These are phyloP conservation scores for Lasiosphaeris hirsuta DNA, from an alignment of 495 filamentous ascomycete genomes.

Conservation along the genomic window DNA sequence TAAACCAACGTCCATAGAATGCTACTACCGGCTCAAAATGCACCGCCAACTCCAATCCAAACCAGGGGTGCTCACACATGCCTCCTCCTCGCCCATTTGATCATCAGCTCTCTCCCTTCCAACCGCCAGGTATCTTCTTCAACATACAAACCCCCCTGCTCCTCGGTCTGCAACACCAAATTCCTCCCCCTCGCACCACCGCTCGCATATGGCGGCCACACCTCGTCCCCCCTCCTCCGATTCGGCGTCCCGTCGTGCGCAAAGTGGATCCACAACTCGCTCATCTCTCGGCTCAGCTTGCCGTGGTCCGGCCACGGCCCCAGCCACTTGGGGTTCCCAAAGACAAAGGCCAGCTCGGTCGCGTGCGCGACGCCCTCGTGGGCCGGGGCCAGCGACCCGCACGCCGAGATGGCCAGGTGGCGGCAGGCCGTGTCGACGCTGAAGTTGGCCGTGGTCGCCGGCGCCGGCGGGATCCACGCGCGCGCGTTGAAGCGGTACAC, in stretches of 20 bases:
- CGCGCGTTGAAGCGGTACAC: conserved; percentile 35
- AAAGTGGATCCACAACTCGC: conserved; percentile 33
- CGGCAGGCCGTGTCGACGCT: conserved; percentile 3
- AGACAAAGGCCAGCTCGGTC: conserved; percentile 35
- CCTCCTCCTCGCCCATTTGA: conserved; percentile 32
- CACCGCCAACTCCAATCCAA: too few relatives aligned
- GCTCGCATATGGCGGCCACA: conserved; percentile 29
- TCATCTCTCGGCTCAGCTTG: conserved; percentile 26
- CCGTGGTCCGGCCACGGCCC: conserved; percentile 31
- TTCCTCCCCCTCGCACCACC: conserved; percentile 25
- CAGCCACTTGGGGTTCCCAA: conserved; percentile 28
- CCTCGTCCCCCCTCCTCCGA: conserved; percentile 18
- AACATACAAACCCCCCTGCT: conserved; percentile 29
- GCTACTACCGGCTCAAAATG: too few relatives aligned
- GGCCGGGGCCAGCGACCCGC: conserved; percentile 25
- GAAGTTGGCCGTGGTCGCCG: conserved; percentile 9
- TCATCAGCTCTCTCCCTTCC: conserved; percentile 34
- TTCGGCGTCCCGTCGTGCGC: conserved; percentile 32
- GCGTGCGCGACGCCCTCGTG: conserved; percentile 34
- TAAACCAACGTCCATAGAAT: too few relatives aligned
- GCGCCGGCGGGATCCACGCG: conserved; percentile 17
- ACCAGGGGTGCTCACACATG: conserved; percentile 20
- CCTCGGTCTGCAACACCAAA: conserved; percentile 34
- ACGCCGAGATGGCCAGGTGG: neutral
- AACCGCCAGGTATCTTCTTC: conserved; percentile 33